Evolutionary conservation across 441 rosid genomes (phyloP).

Genomic region (Erodium texanum): DNA sequence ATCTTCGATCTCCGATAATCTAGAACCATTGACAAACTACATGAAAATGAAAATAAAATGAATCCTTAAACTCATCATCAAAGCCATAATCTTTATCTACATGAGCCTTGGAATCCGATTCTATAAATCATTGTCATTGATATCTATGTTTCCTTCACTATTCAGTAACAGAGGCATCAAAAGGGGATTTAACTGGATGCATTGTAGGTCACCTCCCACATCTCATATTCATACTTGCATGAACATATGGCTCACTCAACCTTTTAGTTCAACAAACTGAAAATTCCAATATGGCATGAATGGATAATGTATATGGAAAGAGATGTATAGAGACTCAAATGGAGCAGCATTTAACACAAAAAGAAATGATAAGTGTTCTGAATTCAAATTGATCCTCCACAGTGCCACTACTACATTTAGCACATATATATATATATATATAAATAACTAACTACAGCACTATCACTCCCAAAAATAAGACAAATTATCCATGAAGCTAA

Average conservation of each 20-base stretch:
- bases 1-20: neutral
- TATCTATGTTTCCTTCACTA: neutral
- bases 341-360: neutral
- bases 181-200: neutral
- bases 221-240: neutral
- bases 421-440: neutral
- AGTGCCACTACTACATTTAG: neutral
- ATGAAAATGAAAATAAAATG: neutral
- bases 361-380: neutral
- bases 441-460: neutral
- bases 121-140: neutral
- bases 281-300: neutral
- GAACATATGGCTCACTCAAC: neutral
- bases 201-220: neutral
- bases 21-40: neutral
- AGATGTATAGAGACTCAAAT: neutral
- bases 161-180: neutral
- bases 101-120: neutral
- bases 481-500: neutral
- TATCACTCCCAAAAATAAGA: neutral
- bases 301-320: neutral
- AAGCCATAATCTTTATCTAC: neutral
- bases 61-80: neutral
- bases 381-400: neutral
- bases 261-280: neutral